phyloP scores from a whole-genome alignment of 228 moss, liverwort and hornwort species.

The Sphagnum fallax region DNA sequence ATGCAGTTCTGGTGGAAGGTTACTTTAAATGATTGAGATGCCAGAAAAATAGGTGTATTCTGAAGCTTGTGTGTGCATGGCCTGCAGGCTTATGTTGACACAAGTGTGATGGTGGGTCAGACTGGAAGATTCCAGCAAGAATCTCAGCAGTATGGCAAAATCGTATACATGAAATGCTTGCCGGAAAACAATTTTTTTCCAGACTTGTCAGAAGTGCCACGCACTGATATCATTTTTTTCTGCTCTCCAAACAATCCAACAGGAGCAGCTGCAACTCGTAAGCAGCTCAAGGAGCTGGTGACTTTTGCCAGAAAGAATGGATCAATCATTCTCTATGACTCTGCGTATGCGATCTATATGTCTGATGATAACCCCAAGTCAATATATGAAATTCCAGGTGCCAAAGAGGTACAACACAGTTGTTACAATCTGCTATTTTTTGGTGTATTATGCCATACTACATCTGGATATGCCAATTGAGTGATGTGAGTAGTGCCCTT shows the following conservation, averaged over 20 bases:
- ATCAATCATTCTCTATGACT: constrained; percentile 86
- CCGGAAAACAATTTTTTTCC: constrained; percentile 95
- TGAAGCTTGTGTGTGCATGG: neutral
- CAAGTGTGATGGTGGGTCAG: constrained; percentile 98
- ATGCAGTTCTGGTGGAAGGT: too few relatives aligned
- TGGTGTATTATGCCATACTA: too few relatives aligned
- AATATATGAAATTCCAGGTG: constrained; percentile 92
- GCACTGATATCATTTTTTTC: constrained; percentile 90
- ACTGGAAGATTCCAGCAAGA: constrained; percentile 71
- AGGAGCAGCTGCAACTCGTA: constrained; percentile 72
- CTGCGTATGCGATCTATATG: constrained; percentile 89
- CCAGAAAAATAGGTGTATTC: too few relatives aligned
- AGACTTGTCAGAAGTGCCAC: constrained; percentile 53
- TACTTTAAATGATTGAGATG: too few relatives aligned
- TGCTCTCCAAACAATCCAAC: constrained; percentile 98
- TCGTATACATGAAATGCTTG: constrained; percentile 86
- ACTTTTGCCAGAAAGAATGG: constrained; percentile 83
- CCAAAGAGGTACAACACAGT: constrained; percentile 56
- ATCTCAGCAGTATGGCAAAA: constrained; percentile 73
- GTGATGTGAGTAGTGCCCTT: too few relatives aligned
- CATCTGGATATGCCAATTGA: too few relatives aligned
- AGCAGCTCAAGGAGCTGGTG: constrained; percentile 81
- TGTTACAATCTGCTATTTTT: neutral
- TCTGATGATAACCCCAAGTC: constrained; percentile 91
- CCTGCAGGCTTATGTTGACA: constrained; percentile 84